phyloP scores from a whole-genome alignment of 2,329 filamentous ascomycete species.

The Colletotrichum sp. region DNA sequence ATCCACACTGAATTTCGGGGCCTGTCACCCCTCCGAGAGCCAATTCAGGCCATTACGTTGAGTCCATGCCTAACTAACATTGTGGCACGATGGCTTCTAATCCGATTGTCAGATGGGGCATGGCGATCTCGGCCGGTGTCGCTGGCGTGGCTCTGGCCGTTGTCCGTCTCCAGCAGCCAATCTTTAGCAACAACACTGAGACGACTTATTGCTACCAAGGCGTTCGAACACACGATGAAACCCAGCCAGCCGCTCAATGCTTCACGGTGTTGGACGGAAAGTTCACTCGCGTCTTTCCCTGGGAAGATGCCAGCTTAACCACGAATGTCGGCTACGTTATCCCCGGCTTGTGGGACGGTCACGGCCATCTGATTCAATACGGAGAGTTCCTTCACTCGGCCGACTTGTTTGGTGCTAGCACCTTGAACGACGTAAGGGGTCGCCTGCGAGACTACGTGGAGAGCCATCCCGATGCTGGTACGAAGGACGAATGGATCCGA shows the following conservation, averaged over 20 bases:
- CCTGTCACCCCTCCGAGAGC: neutral
- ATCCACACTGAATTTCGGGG: conserved; percentile 9
- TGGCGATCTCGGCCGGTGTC: conserved; percentile 31
- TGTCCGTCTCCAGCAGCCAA: conserved; percentile 23
- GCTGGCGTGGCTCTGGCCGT: conserved; percentile 35
- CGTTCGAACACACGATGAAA: conserved; percentile 40
- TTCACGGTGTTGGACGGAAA: conserved; percentile 59
- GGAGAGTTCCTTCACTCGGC: conserved; percentile 72
- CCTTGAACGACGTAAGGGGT: conserved; percentile 57
- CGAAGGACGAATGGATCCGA: conserved; percentile 63
- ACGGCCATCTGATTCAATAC: conserved; percentile 70
- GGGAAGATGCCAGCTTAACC: conserved; percentile 28
- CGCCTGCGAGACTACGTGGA: conserved; percentile 58
- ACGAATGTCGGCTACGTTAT: conserved; percentile 57
- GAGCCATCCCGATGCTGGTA: conserved; percentile 55
- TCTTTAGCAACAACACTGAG: neutral
- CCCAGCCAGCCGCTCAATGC: conserved; percentile 50
- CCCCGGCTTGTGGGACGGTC: conserved; percentile 74
- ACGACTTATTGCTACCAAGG: conserved; percentile 44
- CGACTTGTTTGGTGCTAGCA: conserved; percentile 64
- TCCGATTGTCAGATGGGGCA: conserved; percentile 12
- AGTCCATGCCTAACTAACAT: neutral
- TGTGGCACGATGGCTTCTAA: conserved; percentile 3
- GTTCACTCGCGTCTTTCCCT: conserved; percentile 54
- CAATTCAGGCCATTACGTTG: neutral